phyloP scores from a whole-genome alignment of 495 filamentous ascomycete genomes.

The Tuber borchii region DNA sequence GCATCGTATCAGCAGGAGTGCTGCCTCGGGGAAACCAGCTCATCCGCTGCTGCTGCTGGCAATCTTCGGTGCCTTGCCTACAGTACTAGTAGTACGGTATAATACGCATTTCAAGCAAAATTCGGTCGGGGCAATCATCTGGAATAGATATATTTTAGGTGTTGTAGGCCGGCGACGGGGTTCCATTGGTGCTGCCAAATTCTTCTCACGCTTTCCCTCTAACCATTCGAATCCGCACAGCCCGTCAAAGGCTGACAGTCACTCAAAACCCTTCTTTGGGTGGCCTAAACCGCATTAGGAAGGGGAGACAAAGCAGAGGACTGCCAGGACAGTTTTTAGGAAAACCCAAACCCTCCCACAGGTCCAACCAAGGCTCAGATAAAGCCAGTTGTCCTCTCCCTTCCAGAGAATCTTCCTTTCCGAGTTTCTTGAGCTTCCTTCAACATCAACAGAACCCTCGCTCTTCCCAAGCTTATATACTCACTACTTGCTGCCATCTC shows the following conservation, averaged over 20 bases:
- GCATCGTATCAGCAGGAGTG: too few species aligned
- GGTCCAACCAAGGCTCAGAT: neutral
- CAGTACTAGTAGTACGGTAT: too few species aligned
- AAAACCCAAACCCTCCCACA: neutral
- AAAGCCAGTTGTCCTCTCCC: conserved; percentile 1
- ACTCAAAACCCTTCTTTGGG: neutral
- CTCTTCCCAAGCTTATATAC: neutral
- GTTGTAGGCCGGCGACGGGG: neutral
- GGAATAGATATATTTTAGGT: neutral
- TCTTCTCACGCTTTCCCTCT: neutral
- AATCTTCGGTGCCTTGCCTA: neutral
- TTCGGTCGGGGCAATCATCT: neutral
- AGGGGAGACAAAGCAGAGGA: neutral
- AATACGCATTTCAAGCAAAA: neutral
- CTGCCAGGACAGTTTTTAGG: neutral
- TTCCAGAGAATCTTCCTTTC: neutral
- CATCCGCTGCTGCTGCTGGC: neutral
- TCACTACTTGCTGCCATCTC: neutral
- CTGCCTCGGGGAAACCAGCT: too few species aligned
- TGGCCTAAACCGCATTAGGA: conserved; percentile 1
- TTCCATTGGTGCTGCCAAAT: neutral
- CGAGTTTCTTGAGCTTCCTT: neutral
- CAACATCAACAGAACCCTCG: neutral
- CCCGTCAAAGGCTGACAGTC: neutral
- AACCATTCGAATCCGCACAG: neutral